Conservation (phyloP, 139 green algal genomes). For the Coelastrella sp. region DNA sequence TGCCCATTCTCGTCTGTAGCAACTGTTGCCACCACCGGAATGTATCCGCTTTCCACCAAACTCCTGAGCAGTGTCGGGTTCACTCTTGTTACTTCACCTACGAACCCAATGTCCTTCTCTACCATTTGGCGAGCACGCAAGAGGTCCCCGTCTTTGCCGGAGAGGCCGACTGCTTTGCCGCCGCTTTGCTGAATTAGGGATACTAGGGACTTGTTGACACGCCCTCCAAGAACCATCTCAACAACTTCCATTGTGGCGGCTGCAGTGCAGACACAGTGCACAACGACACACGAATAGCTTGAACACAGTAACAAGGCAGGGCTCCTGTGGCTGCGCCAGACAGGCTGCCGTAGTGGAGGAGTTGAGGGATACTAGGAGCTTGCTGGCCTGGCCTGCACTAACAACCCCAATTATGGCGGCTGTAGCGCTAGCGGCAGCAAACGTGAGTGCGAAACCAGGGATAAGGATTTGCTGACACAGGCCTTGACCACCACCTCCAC, state of each 20-base stretch:
- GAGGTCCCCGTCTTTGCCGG: constrained; percentile 94
- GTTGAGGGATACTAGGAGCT: no score
- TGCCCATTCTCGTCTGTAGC: constrained; percentile 85
- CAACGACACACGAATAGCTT: no score
- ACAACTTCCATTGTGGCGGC: constrained; percentile 98
- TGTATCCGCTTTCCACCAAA: constrained; percentile 84
- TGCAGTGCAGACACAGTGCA: no score
- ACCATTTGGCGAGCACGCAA: constrained; percentile 91
- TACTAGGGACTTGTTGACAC: constrained; percentile 98
- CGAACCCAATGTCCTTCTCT: constrained; percentile 91
- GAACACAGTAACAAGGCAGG: no score
- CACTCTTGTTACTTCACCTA: constrained; percentile 94
- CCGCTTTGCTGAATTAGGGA: constrained; percentile 95
- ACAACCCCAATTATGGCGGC: no score
- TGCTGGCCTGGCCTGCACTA: no score
- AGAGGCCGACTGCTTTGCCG: constrained; percentile 94
- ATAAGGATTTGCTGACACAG: constrained; percentile 60
- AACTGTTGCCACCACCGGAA: constrained; percentile 97
- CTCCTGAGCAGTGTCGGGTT: constrained; percentile 80
- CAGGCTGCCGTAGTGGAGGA: no score
- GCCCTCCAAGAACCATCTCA: constrained; percentile 98
- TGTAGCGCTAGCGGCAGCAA: no score
- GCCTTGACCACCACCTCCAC: no score
- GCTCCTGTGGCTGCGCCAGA: no score
- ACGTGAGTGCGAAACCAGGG: no score